Conservation (phyloP, 2,329 filamentous ascomycete species). For the Cercospora citrullina region DNA sequence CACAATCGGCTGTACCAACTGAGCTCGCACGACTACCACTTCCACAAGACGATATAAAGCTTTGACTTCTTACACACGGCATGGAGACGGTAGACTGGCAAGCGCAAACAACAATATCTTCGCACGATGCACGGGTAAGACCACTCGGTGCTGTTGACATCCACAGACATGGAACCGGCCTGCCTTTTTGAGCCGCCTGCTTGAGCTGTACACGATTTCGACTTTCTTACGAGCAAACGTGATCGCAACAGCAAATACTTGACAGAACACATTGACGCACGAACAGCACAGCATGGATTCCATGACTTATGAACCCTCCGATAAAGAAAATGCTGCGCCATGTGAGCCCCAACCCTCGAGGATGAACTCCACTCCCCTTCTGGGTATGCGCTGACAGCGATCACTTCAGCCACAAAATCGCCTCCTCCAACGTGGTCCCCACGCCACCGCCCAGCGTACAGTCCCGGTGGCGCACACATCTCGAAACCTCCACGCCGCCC, state of each 20-base stretch:
- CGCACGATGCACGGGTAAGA: not conserved
- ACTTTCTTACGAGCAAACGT: not conserved
- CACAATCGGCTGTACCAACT: not conserved
- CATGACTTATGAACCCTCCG: not conserved
- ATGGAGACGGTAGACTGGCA: not conserved
- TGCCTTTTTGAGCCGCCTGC: not conserved
- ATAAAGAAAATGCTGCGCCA: not conserved
- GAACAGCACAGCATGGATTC: not conserved
- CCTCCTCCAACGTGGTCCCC: not conserved
- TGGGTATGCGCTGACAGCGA: not conserved
- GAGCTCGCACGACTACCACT: not conserved
- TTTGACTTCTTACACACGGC: not conserved
- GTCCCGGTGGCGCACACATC: slow-evolving; percentile 6
- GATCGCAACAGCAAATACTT: not conserved
- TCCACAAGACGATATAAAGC: not conserved
- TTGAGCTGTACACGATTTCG: not conserved
- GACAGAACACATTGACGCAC: not conserved
- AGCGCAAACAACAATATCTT: not conserved
- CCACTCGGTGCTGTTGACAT: not conserved
- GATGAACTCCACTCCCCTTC: not conserved
- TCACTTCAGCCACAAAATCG: not conserved
- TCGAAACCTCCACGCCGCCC: slow-evolving; percentile 1
- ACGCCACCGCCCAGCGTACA: not conserved
- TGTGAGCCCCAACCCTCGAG: not conserved
- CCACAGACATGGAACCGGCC: not conserved